Base-by-base conservation (phyloP, 2,329 filamentous ascomycete species). In the Nannizzia gypsea region DNA sequence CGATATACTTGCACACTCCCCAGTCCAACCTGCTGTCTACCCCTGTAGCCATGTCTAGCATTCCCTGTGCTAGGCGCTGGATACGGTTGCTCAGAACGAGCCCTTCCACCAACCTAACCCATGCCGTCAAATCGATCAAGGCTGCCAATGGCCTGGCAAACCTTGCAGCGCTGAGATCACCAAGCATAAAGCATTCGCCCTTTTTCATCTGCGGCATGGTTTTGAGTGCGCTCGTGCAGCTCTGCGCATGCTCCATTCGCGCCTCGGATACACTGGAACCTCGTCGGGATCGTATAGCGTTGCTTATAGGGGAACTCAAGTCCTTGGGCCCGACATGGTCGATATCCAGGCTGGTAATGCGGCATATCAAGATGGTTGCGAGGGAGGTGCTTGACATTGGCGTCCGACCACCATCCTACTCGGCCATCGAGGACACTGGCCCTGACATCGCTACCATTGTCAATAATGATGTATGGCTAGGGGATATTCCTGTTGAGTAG, bases 161-260 rank as follows among this genome's bases (percentile, higher is more conserved):
- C 0, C 82, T 95, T 52, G 87, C 88, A 0, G 83, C 86, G 3
- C 71, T 72, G 60, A 71, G 71, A 15, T 65, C 69, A 58, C 81
- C 85, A 0, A 76, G 92, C 1, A 79, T 86, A 3, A 83, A 83
- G 34, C 89, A 95, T 73, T 90, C 84, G 0, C 89, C 90, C 61
- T 91, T 92, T 73, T 90, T 93, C 74, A 88, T 86, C 36, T 93
- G 89, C 69, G 85, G 88, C 42, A 77, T 93, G 56, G 88, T 88
- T 1, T 77, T 92, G 58, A 87, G 86, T 17, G 89, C 88, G 5
- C 87, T 91, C 66, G 87, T 92, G 3, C 88, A 93, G 67, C 79
- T 95, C 24, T 89, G 86, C 59, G 88, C 88, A 63, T 95, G 89
- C 83, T 83, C 82, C 4, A 77, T 78, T 66, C 76, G 74, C 56